Conservation (phyloP, 2,329 filamentous ascomycete species). For the Xenoacremonium recifei region DNA sequence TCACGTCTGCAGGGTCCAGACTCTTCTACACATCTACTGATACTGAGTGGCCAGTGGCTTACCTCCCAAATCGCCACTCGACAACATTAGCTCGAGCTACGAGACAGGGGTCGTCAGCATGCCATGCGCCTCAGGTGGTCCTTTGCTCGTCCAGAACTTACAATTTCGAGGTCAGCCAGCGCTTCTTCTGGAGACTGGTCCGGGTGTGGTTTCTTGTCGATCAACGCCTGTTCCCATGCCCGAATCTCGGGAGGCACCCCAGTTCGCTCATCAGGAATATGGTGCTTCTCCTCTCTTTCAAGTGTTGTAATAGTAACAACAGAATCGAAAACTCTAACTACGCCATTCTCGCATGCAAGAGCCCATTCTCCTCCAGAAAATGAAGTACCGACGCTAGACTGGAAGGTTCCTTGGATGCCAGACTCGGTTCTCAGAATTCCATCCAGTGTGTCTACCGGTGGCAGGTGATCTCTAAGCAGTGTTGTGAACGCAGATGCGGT, state of each 20-base stretch:
- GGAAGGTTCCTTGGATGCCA: background rate
- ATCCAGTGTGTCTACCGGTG: constrained; percentile 8
- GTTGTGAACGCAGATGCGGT: constrained; percentile 4
- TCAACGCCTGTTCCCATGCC: background rate
- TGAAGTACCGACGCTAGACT: background rate
- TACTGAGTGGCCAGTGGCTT: no score
- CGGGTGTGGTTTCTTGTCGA: background rate
- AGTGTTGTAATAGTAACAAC: background rate
- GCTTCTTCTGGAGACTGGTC: background rate
- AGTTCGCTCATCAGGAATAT: background rate
- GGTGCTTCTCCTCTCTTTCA: background rate
- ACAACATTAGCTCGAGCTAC: no score
- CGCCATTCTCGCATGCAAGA: background rate
- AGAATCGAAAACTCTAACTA: background rate
- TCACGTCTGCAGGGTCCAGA: no score
- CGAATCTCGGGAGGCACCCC: background rate
- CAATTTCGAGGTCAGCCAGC: background rate
- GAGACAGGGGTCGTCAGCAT: no score
- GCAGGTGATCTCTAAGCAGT: constrained; percentile 7
- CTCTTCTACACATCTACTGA: no score
- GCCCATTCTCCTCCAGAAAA: background rate
- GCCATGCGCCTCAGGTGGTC: no score
- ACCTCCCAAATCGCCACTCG: no score
- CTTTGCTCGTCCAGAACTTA: no score
- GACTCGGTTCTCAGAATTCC: background rate